Evolutionary conservation across 768 basidiomycete genomes (phyloP), one percentile per base, ranked within the genome.

Genomic region (Lanmaoa rubissima): DNA sequence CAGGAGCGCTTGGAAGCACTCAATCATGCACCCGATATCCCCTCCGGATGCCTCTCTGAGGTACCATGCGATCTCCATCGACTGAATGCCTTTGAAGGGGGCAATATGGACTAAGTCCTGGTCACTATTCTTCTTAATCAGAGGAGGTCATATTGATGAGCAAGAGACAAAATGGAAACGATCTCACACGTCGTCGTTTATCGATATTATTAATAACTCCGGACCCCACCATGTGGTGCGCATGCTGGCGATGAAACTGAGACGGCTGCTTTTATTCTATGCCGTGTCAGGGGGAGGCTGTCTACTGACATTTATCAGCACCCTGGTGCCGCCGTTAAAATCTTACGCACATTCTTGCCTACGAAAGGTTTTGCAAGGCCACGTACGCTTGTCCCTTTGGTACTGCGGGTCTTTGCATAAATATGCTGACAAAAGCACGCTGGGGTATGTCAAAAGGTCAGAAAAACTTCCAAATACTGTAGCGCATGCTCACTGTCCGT

Each of bases 151-250:
- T 14, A 32, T 34, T 32, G 41, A 19, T 24, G 31, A 41, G 16
- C n/a, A 40, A 49, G 17, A 44, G 16, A 26, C 36, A 44, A 49
- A 58, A 39, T 4, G 26, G 57, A 60, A 59, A 35, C 21, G n/a
- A 21, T 46, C 43, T 35, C 57, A 52, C 48, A 36, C 26, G 38
- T 24, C 44, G 35, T 31, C 26, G 8, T 54, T 38, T 31, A 53
- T 31, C 44, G 6, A 19, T 42, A 42, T n/a, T 31, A n/a, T 26
- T 28, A 28, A 28, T 28, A 28, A 26, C 34, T 54, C 40, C 19
- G 26, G 26, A 19, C 17, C 13, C 21, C 11, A 48, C 31, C 57
- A 39, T 51, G 57, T 45, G 48, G 38, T 31, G 51, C 16, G 26
- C 28, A 40, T 24, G 21, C 21, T 24, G 21, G 39, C 43, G 31